A percentile compares a stretch with the other conserved stretches of the same genome.
Conservation (phyloP, 495 filamentous ascomycete species). For the Gamarada debralockiae region DNA sequence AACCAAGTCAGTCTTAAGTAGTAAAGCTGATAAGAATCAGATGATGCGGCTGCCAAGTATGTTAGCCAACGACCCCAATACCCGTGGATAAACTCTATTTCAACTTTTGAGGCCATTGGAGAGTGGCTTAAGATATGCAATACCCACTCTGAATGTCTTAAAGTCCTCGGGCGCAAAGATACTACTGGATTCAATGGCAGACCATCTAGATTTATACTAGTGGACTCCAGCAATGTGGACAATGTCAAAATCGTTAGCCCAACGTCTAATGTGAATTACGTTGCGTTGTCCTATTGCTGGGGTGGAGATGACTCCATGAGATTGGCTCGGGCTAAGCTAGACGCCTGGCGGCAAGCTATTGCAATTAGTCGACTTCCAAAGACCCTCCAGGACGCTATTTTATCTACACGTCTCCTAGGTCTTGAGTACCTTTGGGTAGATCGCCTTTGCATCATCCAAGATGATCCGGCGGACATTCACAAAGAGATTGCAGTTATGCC, state of each 20-base stretch:
- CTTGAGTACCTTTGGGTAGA: constrained; percentile 25
- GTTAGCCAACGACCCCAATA: too few species aligned
- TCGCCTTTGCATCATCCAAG: constrained; percentile 23
- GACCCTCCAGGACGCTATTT: constrained; percentile 21
- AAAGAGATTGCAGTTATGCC: constrained; percentile 21
- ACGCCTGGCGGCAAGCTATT: neutral
- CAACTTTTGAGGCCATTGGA: too few species aligned
- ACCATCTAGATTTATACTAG: too few species aligned
- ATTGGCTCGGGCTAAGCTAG: neutral
- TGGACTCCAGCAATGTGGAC: neutral
- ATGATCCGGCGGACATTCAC: constrained; percentile 19
- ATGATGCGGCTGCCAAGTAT: too few species aligned
- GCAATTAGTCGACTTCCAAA: constrained; percentile 9
- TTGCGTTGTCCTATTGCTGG: neutral
- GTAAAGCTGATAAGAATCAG: too few species aligned
- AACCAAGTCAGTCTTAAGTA: too few species aligned
- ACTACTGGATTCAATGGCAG: too few species aligned
- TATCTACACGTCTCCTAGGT: constrained; percentile 6
- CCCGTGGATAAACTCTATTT: too few species aligned
- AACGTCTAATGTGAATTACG: neutral
- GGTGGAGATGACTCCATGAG: neutral
- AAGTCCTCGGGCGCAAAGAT: too few species aligned
- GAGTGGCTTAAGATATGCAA: too few species aligned
- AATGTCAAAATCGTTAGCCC: neutral
- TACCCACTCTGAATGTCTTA: too few species aligned